A percentile compares a stretch with the other conserved stretches of the same genome.
phyloP scores from a whole-genome alignment of 2,329 filamentous ascomycete genomes.

The Pestalotiopsis sp. region DNA sequence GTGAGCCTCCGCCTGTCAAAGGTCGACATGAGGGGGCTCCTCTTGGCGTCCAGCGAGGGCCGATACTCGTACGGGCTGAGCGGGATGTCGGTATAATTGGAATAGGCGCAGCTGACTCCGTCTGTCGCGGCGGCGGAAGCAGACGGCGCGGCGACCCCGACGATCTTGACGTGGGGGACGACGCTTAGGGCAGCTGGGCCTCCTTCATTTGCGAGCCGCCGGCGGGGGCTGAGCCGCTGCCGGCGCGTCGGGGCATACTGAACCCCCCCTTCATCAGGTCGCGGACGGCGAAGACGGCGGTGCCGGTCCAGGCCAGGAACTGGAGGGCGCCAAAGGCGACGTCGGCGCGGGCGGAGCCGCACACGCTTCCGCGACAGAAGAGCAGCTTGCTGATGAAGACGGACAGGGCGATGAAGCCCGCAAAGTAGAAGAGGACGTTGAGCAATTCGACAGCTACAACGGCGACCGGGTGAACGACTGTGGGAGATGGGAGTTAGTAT shows the following conservation, averaged over 20 bases:
- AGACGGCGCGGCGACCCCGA: not conserved
- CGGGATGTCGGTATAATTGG: constrained; percentile 29
- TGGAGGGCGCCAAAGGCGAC: constrained; percentile 54
- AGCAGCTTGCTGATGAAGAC: constrained; percentile 56
- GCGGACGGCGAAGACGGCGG: constrained; percentile 44
- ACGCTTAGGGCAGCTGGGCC: constrained; percentile 30
- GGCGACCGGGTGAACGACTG: constrained; percentile 48
- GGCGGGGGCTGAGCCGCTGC: constrained; percentile 22
- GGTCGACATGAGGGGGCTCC: constrained; percentile 11
- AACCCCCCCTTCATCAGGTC: constrained; percentile 46
- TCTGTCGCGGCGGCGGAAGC: not conserved
- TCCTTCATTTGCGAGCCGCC: constrained; percentile 38
- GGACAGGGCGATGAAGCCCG: constrained; percentile 58
- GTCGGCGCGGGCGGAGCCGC: constrained; percentile 53
- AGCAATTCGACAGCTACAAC: constrained; percentile 48
- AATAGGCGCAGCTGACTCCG: constrained; percentile 13
- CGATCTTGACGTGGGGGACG: constrained; percentile 8
- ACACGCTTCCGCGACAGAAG: constrained; percentile 59
- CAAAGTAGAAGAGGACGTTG: constrained; percentile 59
- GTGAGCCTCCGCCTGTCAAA: constrained; percentile 11
- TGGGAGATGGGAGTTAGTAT: not conserved
- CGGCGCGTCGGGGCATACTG: constrained; percentile 21
- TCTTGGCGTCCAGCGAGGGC: constrained; percentile 21
- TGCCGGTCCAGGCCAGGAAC: constrained; percentile 54
- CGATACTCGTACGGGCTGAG: constrained; percentile 26